Evolutionary conservation across 2,329 filamentous ascomycete species (phyloP).

Genomic region (Ceratocystis lukuohia): DNA sequence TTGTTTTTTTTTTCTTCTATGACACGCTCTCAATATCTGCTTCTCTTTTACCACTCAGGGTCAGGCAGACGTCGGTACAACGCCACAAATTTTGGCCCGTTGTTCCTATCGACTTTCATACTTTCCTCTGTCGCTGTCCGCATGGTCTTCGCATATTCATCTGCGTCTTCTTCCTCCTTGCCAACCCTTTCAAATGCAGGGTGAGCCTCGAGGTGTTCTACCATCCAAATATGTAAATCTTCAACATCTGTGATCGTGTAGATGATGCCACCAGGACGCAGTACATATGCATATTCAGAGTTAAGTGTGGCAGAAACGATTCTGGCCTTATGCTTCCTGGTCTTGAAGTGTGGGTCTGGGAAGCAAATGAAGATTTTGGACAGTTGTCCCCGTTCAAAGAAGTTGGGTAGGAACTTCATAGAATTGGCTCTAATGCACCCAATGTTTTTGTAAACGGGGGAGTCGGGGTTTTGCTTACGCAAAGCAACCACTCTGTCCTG

Average conservation of each 20-base stretch:
- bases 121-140: constrained; percentile 82
- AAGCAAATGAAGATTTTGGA: constrained; percentile 95
- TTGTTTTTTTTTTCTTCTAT: no score
- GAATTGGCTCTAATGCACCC: constrained; percentile 83
- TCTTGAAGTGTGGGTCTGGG: constrained; percentile 95
- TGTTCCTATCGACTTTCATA: constrained; percentile 88
- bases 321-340: constrained; percentile 88
- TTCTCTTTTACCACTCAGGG: constrained; percentile 50
- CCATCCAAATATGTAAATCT: constrained; percentile 88
- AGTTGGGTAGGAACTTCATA: constrained; percentile 99
- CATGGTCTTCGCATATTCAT: constrained; percentile 64
- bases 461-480: constrained; percentile 46
- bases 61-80: constrained; percentile 71
- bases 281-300: constrained; percentile 82
- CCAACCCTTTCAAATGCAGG: constrained; percentile 64
- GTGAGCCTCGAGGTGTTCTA: constrained; percentile 66
- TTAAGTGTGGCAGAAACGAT: constrained; percentile 83
- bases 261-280: constrained; percentile 70
- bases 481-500: constrained; percentile 75
- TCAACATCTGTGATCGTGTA: constrained; percentile 98
- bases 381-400: constrained; percentile 71
- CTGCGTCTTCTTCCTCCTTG: constrained; percentile 51
- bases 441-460: constrained; percentile 63
- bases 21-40: not conserved
- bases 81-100: constrained; percentile 81